phyloP scores from a whole-genome alignment of 805 yeast genomes.

The Scheffersomyces coipomensis region DNA sequence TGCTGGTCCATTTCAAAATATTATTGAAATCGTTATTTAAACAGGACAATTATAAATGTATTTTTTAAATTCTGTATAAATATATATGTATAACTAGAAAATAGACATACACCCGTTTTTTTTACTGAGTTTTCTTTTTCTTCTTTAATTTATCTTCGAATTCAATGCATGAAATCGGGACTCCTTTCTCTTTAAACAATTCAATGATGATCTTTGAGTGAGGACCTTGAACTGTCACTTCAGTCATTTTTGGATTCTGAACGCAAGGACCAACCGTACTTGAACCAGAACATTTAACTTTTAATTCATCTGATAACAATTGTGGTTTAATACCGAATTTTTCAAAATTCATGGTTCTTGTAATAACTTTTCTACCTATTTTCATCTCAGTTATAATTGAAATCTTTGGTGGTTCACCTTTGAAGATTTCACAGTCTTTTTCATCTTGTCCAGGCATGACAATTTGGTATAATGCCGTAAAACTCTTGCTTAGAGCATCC shows the following conservation, averaged over 20 bases:
- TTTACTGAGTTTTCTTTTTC: slow-evolving; percentile 26
- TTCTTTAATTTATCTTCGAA: slow-evolving; percentile 60
- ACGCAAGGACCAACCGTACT: slow-evolving; percentile 66
- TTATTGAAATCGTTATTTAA: slow-evolving; percentile 57
- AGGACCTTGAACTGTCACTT: slow-evolving; percentile 89
- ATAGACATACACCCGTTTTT: not conserved
- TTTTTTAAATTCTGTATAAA: not conserved
- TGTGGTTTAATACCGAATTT: slow-evolving; percentile 63
- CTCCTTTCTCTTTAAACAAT: slow-evolving; percentile 56
- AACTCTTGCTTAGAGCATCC: slow-evolving; percentile 43
- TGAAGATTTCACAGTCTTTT: slow-evolving; percentile 32
- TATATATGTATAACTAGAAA: slow-evolving; percentile 1
- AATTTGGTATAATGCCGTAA: slow-evolving; percentile 50
- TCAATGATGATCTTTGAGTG: slow-evolving; percentile 67
- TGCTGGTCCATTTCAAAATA: slow-evolving; percentile 49
- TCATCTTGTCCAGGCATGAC: slow-evolving; percentile 42
- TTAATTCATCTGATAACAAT: slow-evolving; percentile 63
- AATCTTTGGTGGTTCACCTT: slow-evolving; percentile 70
- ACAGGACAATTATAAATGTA: not conserved
- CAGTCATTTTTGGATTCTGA: slow-evolving; percentile 54
- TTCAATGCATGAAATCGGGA: slow-evolving; percentile 64
- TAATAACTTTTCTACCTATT: slow-evolving; percentile 78
- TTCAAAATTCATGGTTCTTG: slow-evolving; percentile 70
- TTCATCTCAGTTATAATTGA: slow-evolving; percentile 69
- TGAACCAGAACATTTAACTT: slow-evolving; percentile 85